A percentile compares a stretch with the other conserved stretches of the same genome.
Conservation (phyloP, 2,329 filamentous ascomycete species). For the Xylariaceae sp. region DNA sequence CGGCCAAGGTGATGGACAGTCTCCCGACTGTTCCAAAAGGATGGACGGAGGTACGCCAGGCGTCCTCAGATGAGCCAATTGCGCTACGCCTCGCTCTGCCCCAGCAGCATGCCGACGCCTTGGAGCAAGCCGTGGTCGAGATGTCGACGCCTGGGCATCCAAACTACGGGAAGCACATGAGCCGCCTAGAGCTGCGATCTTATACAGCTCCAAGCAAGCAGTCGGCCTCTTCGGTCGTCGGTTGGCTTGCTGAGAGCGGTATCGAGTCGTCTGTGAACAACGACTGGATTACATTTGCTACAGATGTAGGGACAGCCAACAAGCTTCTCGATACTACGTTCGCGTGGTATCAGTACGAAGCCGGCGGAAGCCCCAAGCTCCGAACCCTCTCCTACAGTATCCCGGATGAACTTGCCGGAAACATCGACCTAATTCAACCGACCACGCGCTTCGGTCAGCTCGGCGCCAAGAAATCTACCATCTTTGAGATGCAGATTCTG, state of each 20-base stretch:
- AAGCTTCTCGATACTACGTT: conserved; percentile 45
- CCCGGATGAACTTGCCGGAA: conserved; percentile 30
- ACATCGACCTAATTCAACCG: conserved; percentile 45
- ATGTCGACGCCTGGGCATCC: conserved; percentile 44
- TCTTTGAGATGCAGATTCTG: conserved; percentile 24
- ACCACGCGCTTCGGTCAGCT: conserved; percentile 45
- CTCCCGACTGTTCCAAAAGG: conserved; percentile 21
- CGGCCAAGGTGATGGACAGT: conserved; percentile 26
- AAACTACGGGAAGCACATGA: conserved; percentile 46
- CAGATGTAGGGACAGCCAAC: conserved; percentile 37
- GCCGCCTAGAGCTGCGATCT: conserved; percentile 42
- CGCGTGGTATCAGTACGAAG: conserved; percentile 36
- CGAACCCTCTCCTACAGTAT: conserved; percentile 31
- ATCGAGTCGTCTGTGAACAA: conserved; percentile 32
- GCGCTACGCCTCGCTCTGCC: conserved; percentile 20
- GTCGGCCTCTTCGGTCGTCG: conserved; percentile 35
- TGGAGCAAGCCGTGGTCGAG: conserved; percentile 42
- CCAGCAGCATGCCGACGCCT: conserved; percentile 23
- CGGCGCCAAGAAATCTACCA: conserved; percentile 27
- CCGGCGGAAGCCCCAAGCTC: conserved; percentile 35
- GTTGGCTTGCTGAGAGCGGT: conserved; percentile 41
- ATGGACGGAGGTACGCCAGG: conserved; percentile 20
- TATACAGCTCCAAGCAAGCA: conserved; percentile 40
- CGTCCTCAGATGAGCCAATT: conserved; percentile 19
- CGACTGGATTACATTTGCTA: conserved; percentile 38